phyloP scores from a whole-genome alignment of 768 basidiomycete genomes.

The Suillus luteus region DNA sequence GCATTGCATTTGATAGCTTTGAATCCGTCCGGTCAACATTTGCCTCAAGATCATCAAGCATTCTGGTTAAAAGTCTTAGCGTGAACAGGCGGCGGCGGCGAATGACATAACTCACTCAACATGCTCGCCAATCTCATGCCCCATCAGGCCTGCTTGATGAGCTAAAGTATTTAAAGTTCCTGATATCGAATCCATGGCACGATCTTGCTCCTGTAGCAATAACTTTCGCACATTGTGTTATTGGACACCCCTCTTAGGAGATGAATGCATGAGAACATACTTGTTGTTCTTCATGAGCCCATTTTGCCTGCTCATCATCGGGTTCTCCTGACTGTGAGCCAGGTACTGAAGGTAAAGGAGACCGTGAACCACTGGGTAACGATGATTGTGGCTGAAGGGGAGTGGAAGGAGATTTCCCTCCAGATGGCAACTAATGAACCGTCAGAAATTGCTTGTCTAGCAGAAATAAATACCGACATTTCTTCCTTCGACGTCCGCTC shows the following conservation, averaged over 20 bases:
- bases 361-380: conserved; percentile 22
- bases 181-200: conserved; percentile 82
- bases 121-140: conserved; percentile 88
- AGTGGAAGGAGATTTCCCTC: conserved; percentile 10
- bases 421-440: background rate
- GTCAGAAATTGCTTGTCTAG: background rate
- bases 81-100: conserved; percentile 9
- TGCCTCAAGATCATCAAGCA: conserved; percentile 77
- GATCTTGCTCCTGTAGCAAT: conserved; percentile 87
- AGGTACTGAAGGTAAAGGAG: conserved; percentile 14
- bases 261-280: conserved; percentile 36
- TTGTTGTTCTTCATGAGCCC: conserved; percentile 88
- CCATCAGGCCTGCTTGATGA: conserved; percentile 93
- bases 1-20: conserved; percentile 66
- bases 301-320: conserved; percentile 71
- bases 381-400: conserved; percentile 24
- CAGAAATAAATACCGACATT: background rate
- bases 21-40: conserved; percentile 70
- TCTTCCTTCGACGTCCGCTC: conserved; percentile 52
- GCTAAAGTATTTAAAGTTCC: conserved; percentile 84
- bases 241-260: background rate
- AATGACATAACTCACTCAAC: conserved; percentile 65
- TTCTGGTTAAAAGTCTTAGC: conserved; percentile 43
- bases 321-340: conserved; percentile 26
- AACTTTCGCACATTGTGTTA: conserved; percentile 48